phyloP scores from a whole-genome alignment of 2,329 filamentous ascomycete species.

The Aspergillus sp. region DNA sequence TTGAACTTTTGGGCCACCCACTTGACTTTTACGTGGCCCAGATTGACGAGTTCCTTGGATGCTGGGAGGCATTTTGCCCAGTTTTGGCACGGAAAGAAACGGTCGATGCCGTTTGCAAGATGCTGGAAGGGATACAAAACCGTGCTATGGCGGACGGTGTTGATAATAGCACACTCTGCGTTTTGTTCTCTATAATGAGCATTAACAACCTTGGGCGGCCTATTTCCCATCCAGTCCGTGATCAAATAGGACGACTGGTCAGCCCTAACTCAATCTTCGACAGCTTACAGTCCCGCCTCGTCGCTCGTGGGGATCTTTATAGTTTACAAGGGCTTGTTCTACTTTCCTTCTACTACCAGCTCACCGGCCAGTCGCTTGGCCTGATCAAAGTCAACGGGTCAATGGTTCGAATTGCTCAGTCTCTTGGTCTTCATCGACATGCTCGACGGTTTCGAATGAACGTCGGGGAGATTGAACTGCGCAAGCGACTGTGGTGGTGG shows the following conservation, averaged over 20 bases:
- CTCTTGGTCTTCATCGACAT: neutral
- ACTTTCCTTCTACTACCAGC: neutral
- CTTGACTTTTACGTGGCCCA: neutral
- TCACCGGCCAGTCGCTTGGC: neutral
- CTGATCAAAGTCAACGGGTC: neutral
- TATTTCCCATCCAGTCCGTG: neutral
- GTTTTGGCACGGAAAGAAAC: neutral
- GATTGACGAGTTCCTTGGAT: neutral
- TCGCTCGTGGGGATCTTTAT: neutral
- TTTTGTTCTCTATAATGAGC: neutral
- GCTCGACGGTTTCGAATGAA: neutral
- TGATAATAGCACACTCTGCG: neutral
- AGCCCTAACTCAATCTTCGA: neutral
- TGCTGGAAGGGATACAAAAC: neutral
- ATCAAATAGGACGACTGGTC: neutral
- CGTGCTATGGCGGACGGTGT: neutral
- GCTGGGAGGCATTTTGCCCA: neutral
- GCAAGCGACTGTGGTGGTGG: conserved; percentile 3
- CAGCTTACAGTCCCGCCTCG: neutral
- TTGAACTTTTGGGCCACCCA: neutral
- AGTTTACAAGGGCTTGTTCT: neutral
- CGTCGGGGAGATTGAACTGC: neutral
- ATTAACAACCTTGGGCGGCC: neutral
- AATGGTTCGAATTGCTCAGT: neutral
- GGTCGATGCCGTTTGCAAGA: neutral